phyloP scores from a whole-genome alignment of 192 early-diverging fungal genomes.

The Phycomyces blakesleeanus region DNA sequence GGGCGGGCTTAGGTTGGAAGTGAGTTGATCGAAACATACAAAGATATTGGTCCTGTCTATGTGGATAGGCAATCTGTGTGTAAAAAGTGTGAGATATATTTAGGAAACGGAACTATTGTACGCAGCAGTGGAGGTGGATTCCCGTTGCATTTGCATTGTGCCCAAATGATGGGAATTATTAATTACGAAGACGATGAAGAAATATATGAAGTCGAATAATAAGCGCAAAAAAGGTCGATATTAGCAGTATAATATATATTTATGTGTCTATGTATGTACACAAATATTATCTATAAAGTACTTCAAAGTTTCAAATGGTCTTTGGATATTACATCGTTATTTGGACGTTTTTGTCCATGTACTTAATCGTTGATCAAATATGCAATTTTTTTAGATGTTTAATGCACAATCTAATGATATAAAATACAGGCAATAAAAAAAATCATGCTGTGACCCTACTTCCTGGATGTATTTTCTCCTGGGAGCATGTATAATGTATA shows the following conservation, averaged over 20 bases:
- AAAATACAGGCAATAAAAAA: too few species aligned
- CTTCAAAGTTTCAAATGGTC: too few species aligned
- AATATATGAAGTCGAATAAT: background rate
- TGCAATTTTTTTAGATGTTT: too few species aligned
- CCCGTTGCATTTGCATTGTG: conserved; percentile 43
- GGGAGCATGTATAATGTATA: too few species aligned
- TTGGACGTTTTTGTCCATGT: too few species aligned
- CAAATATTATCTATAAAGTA: conserved; percentile 1
- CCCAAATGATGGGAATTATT: conserved; percentile 7
- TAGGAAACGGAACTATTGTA: conserved; percentile 40
- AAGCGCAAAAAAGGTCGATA: too few species aligned
- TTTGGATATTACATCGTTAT: too few species aligned
- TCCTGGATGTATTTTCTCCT: too few species aligned
- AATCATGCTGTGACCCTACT: too few species aligned
- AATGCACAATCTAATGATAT: too few species aligned
- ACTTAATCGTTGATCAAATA: too few species aligned
- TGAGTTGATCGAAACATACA: conserved; percentile 37
- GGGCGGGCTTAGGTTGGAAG: conserved; percentile 28
- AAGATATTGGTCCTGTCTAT: conserved; percentile 38
- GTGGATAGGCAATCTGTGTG: conserved; percentile 39
- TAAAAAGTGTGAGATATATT: conserved; percentile 33
- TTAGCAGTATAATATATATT: background rate
- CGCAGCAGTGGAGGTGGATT: conserved; percentile 31
- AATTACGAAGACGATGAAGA: background rate
- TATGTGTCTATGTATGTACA: background rate